Evolutionary conservation across 306 rosid species (phyloP), one percentile per base, ranked within the genome.

Genomic region (Trifolium dubium): DNA sequence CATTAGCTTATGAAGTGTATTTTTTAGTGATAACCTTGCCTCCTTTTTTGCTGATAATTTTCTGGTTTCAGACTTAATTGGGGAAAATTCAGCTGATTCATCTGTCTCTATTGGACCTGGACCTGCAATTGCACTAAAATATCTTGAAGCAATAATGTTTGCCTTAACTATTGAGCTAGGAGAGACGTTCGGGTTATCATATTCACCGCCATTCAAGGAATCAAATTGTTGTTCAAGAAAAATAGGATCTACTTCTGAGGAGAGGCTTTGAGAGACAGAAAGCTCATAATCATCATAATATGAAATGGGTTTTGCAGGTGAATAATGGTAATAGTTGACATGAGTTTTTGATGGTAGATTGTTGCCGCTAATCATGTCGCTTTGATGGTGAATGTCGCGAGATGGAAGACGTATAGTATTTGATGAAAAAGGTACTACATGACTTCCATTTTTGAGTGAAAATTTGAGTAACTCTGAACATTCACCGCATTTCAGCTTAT

Each of bases 391-490:
- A 17, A 64, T 75, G 76, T 74, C 88, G 60, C 85, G 79, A 60
- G 91, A 86, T 47, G 91, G 83, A 69, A 85, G 86, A 62, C 55
- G 83, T 40, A 14, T 30, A 62, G 78, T 54, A 76, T 30, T 76
- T 59, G 60, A 71, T 72, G 77, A 62, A 23, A 79, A 77, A 14
- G 87, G 91, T 50, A 81, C 86, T 30, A 95, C 71, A 68, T 80
- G 97, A 54, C 71, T 85, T 82, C 89, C 67, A 50, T 79, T 76
- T 40, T 72, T 75, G 60, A 92, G 79, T 11, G 97, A 88, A 80
- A 92, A 92, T 81, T 87, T 76, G 19, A 92, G 98, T 64, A 90
- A 81, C 84, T 87, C 86, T 5, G 83, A 92, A 83, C 99, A 95
- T 73, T 84, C 73, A 67, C 99, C 98, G 14, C 99, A 95, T 76